Conservation (phyloP, 1,284 basidiomycete species). For the Thelephora terrestris region DNA sequence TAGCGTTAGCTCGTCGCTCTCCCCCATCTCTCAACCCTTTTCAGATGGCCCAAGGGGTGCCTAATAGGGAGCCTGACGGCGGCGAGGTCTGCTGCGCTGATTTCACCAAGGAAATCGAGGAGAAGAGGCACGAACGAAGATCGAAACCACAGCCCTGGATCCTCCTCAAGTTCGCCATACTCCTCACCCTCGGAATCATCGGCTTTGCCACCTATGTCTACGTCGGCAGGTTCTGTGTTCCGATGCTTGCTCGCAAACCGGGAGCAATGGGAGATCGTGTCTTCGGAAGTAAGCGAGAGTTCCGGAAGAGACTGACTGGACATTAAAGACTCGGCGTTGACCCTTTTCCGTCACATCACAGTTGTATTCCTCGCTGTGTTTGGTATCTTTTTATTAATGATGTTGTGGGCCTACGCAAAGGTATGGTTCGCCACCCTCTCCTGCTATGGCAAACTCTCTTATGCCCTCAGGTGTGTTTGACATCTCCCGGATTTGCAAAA, state of each 20-base stretch:
- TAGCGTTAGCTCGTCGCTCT: neutral
- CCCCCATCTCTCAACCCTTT: neutral
- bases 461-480: constrained; percentile 47
- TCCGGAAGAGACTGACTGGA: neutral
- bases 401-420: constrained; percentile 62
- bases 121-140: constrained; percentile 26
- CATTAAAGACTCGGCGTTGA: too few relatives aligned
- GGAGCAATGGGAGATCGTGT: constrained; percentile 33
- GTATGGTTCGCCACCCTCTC: constrained; percentile 29
- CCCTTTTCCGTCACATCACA: constrained; percentile 17
- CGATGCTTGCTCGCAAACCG: constrained; percentile 40
- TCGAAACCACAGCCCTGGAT: constrained; percentile 52
- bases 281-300: constrained; percentile 44
- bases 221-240: constrained; percentile 52
- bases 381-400: constrained; percentile 53
- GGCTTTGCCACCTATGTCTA: constrained; percentile 63
- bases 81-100: neutral
- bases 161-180: constrained; percentile 47
- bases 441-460: neutral
- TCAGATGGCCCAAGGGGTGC: neutral
- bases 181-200: constrained; percentile 41
- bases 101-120: constrained; percentile 3
- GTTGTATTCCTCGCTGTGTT: constrained; percentile 53
- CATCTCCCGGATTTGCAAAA: constrained; percentile 57
- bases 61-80: neutral